Conservation (phyloP, 2,329 filamentous ascomycete species). For the Trichoderma sp. region DNA sequence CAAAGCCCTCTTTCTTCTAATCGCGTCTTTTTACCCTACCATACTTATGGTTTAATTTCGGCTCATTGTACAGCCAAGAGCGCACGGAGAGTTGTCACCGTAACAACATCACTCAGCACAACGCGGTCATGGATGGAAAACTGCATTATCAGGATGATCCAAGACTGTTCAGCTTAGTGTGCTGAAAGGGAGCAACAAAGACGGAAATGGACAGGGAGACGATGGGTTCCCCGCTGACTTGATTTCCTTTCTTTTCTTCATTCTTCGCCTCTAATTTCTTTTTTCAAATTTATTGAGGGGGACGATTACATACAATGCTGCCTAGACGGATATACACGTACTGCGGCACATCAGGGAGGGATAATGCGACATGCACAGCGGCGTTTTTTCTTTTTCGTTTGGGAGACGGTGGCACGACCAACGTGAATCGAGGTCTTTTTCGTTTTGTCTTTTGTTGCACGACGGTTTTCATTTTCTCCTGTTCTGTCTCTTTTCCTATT, state of each 20-base stretch:
- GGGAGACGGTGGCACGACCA: not conserved
- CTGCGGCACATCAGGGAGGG: not conserved
- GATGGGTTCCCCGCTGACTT: not conserved
- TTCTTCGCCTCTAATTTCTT: not conserved
- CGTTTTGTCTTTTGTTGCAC: not conserved
- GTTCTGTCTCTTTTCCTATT: not conserved
- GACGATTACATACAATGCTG: not conserved
- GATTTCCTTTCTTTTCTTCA: not conserved
- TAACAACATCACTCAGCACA: not conserved
- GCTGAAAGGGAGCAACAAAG: not conserved
- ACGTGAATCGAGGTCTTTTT: not conserved
- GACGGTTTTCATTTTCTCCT: too few species aligned
- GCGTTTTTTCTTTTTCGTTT: not conserved
- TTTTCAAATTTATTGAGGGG: not conserved
- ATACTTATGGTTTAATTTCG: not conserved
- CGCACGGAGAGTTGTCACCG: not conserved
- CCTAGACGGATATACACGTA: not conserved
- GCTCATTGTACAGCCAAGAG: not conserved
- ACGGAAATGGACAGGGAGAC: not conserved
- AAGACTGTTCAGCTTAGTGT: not conserved
- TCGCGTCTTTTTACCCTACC: not conserved
- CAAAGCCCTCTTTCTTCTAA: slow-evolving; percentile 60
- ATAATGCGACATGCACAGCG: not conserved
- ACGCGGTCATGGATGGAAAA: not conserved
- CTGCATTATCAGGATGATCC: not conserved